Percentiles rank a stretch among this genome's conserved stretches.
Conservation (phyloP, 2,329 filamentous ascomycete genomes). For the Parasarocladium wereldwijsianum region DNA sequence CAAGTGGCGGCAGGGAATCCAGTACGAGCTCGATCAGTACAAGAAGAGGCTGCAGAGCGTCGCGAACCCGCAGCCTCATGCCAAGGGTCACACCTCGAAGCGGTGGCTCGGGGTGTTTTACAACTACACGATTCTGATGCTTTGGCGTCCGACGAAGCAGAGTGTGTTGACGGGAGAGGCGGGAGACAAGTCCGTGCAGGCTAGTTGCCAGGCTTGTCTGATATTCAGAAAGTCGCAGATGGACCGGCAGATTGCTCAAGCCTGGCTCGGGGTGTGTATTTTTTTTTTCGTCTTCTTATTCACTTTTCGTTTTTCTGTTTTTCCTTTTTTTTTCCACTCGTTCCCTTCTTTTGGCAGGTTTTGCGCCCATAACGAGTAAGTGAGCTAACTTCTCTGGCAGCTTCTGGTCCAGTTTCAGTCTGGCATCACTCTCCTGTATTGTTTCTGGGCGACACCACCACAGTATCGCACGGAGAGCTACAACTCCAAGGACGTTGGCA, state of each 20-base stretch:
- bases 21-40: constrained; percentile 13
- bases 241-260: constrained; percentile 11
- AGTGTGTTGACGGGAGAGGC: constrained; percentile 10
- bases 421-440: constrained; percentile 20
- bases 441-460: constrained; percentile 19
- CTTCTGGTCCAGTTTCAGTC: constrained; percentile 18
- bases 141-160: constrained; percentile 13
- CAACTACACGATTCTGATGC: constrained; percentile 13
- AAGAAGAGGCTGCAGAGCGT: constrained; percentile 10
- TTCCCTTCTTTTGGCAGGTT: not conserved
- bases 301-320: not conserved
- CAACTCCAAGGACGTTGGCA: constrained; percentile 14
- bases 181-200: constrained; percentile 13
- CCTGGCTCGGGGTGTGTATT: constrained; percentile 12
- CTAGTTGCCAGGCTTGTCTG: constrained; percentile 13
- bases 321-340: too few species aligned
- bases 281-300: not conserved
- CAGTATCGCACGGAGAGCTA: constrained; percentile 14
- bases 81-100: constrained; percentile 10
- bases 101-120: constrained; percentile 17
- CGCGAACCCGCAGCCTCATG: constrained; percentile 7
- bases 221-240: constrained; percentile 16
- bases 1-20: constrained; percentile 11
- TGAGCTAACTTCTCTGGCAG: constrained; percentile 1
- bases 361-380: not conserved